phyloP scores from a whole-genome alignment of 768 basidiomycete species.

The Ramaria sp. region DNA sequence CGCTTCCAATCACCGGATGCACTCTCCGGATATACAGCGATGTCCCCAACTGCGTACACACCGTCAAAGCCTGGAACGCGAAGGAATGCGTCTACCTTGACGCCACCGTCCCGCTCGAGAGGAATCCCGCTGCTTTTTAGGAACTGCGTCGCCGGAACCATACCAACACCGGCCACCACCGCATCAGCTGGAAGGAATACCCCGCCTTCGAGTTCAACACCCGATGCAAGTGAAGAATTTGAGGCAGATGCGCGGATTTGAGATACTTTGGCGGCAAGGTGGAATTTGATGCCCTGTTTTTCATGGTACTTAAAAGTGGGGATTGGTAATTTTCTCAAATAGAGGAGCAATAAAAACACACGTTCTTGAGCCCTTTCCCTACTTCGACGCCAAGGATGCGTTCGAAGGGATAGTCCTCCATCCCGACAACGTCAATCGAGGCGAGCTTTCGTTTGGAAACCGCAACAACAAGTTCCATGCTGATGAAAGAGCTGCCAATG shows the following conservation, averaged over 20 bases:
- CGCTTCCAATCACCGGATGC: constrained; percentile 40
- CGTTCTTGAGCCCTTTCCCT: constrained; percentile 69
- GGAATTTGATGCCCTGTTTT: constrained; percentile 75
- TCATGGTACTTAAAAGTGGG: constrained; percentile 52
- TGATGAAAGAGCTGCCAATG: constrained; percentile 85
- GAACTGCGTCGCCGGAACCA: constrained; percentile 72
- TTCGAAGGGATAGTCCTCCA: constrained; percentile 75
- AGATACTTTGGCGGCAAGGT: constrained; percentile 59
- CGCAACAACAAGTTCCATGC: constrained; percentile 84
- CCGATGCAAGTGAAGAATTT: constrained; percentile 43
- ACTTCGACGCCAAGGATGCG: constrained; percentile 71
- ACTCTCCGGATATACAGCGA: constrained; percentile 66
- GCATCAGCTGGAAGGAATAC: constrained; percentile 60
- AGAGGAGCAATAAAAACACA: constrained; percentile 15
- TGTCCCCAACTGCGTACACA: constrained; percentile 75
- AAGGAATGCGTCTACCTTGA: constrained; percentile 69
- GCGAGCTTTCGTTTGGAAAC: constrained; percentile 64
- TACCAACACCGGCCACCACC: constrained; percentile 81
- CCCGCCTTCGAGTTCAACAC: constrained; percentile 54
- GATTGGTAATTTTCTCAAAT: background rate
- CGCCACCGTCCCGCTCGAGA: constrained; percentile 65
- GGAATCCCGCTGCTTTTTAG: constrained; percentile 47
- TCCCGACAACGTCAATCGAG: constrained; percentile 75
- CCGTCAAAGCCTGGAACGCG: constrained; percentile 40
- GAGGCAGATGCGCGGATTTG: constrained; percentile 50